These are phyloP conservation scores for Crithidia brevicula DNA, from an alignment of 208 protist species.

Conservation along the genomic window DNA sequence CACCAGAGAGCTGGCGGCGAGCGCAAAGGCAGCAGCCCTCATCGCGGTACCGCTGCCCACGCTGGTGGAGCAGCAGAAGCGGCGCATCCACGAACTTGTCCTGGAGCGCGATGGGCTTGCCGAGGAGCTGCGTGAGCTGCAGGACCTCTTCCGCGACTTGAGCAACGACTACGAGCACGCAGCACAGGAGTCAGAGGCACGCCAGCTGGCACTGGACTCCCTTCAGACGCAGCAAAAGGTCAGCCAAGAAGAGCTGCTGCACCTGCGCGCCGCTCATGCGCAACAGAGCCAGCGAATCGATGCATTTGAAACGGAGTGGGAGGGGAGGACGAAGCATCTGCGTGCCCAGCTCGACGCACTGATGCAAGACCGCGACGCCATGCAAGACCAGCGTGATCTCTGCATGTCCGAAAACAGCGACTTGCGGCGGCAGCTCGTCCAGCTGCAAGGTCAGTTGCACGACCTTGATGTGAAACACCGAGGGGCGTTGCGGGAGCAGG, in stretches of 20 bases:
- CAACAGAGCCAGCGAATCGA: constrained; percentile 39
- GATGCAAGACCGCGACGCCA: constrained; percentile 39
- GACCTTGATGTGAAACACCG: constrained; percentile 16
- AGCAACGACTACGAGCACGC: constrained; percentile 46
- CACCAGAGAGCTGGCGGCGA: not conserved
- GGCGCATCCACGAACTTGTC: constrained; percentile 38
- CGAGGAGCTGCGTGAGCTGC: constrained; percentile 41
- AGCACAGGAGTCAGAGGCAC: constrained; percentile 21
- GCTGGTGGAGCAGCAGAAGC: constrained; percentile 38
- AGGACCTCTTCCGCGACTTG: constrained; percentile 43
- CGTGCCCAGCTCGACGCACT: constrained; percentile 36
- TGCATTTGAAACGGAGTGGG: constrained; percentile 44
- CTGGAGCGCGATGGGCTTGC: constrained; percentile 38
- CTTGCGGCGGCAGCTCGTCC: constrained; percentile 36
- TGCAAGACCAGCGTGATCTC: constrained; percentile 41
- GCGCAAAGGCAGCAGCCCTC: not conserved
- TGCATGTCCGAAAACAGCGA: constrained; percentile 42
- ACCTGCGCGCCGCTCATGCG: constrained; percentile 11
- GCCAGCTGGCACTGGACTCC: constrained; percentile 20
- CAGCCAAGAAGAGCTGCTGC: constrained; percentile 37
- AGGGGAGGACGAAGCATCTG: constrained; percentile 39
- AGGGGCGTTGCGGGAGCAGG: constrained; percentile 18
- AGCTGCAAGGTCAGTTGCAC: constrained; percentile 31
- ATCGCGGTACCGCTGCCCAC: constrained; percentile 18
- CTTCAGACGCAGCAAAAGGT: constrained; percentile 26